phyloP scores from a whole-genome alignment of 257 asterid genomes.

The Fraxinus americana region DNA sequence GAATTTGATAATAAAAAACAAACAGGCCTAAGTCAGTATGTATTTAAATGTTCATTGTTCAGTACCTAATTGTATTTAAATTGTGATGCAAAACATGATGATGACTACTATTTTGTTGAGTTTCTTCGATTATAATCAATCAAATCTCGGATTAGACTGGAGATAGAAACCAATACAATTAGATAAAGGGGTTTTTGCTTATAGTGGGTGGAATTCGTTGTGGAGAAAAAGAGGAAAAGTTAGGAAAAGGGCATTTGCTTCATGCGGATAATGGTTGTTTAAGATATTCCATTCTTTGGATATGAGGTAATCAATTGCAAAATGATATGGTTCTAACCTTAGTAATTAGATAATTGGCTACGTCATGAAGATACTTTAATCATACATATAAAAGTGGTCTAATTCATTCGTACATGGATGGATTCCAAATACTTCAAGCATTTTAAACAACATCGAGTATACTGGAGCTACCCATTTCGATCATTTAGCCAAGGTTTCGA shows the following conservation, averaged over 20 bases:
- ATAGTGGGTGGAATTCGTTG: not conserved
- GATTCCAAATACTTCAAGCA: not conserved
- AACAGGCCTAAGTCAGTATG: too few species aligned
- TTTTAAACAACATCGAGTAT: too few species aligned
- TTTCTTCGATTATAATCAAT: not conserved
- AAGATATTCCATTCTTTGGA: conserved; percentile 9
- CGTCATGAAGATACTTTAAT: conserved; percentile 9
- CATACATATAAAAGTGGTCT: too few species aligned
- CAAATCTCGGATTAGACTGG: not conserved
- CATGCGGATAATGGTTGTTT: not conserved
- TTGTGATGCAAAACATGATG: too few species aligned
- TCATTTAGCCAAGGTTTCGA: too few species aligned
- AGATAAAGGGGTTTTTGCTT: not conserved
- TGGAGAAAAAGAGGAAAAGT: not conserved
- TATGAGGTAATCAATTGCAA: not conserved
- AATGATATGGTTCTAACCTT: conserved; percentile 9
- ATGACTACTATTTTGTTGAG: not conserved
- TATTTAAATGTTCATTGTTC: too few species aligned
- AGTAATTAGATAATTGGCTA: conserved; percentile 19
- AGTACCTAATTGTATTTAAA: too few species aligned
- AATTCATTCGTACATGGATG: too few species aligned
- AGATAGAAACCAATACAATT: not conserved
- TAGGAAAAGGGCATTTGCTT: conserved; percentile 4
- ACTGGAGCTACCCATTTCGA: too few species aligned
- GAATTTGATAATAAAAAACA: too few species aligned